phyloP scores from a whole-genome alignment of 192 early-diverging fungal genomes.

The Rhizoclosmatium sp. region DNA sequence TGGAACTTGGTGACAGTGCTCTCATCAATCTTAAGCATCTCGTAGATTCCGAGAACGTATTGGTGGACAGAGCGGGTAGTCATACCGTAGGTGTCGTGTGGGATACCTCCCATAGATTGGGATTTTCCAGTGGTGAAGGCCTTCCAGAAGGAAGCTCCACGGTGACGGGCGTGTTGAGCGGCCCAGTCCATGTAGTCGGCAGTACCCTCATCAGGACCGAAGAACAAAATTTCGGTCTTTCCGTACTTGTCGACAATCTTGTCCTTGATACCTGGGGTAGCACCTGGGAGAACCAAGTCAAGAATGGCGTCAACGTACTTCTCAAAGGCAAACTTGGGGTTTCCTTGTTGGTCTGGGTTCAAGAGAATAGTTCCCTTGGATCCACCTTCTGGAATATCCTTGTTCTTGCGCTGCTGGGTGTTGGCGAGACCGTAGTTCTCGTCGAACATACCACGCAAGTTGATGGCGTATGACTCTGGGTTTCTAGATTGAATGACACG shows the following conservation, averaged over 20 bases:
- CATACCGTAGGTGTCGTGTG: constrained; percentile 98
- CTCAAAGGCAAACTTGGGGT: constrained; percentile 92
- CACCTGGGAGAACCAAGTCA: constrained; percentile 88
- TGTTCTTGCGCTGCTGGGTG: constrained; percentile 99
- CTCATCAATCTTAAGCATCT: constrained; percentile 74
- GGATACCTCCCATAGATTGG: constrained; percentile 92
- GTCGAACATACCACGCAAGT: constrained; percentile 94
- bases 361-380: constrained; percentile 99
- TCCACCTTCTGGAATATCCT: constrained; percentile 99
- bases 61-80: constrained; percentile 99
- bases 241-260: constrained; percentile 89
- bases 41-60: constrained; percentile 95
- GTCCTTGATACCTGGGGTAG: constrained; percentile 95
- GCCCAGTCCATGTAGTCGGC: constrained; percentile 99
- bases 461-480: constrained; percentile 95
- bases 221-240: constrained; percentile 98
- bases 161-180: constrained; percentile 81
- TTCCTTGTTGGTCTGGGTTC: constrained; percentile 92
- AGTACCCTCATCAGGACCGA: constrained; percentile 99
- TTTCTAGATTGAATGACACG: constrained; percentile 97
- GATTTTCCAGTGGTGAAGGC: constrained; percentile 99
- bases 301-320: constrained; percentile 97
- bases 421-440: constrained; percentile 97
- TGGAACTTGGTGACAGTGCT: constrained; percentile 86
- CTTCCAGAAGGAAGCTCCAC: constrained; percentile 97